These are phyloP conservation scores for Verticillium longisporum DNA, from an alignment of 2,329 filamentous ascomycete genomes.

Conservation along the genomic window DNA sequence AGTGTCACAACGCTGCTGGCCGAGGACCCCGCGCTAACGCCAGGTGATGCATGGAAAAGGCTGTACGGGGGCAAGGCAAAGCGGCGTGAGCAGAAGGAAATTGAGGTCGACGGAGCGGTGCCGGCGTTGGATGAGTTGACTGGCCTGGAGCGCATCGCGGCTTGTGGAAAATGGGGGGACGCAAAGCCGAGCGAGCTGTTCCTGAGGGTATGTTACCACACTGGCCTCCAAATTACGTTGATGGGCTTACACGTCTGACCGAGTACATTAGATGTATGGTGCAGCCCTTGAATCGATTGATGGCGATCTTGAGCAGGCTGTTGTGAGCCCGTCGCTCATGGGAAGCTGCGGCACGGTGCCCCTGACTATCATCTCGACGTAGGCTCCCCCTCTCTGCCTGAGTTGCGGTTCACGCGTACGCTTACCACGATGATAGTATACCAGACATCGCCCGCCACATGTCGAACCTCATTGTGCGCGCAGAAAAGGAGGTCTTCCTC, in stretches of 20 bases:
- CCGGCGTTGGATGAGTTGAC: neutral
- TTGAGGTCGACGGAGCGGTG: neutral
- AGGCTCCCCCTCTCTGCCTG: conserved; percentile 10
- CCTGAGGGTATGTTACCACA: conserved; percentile 36
- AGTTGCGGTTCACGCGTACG: neutral
- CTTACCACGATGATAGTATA: conserved; percentile 28
- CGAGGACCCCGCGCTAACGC: neutral
- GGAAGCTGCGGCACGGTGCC: conserved; percentile 55
- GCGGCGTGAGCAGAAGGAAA: neutral
- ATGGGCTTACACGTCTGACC: neutral
- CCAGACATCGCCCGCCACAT: conserved; percentile 69
- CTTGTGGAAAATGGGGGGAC: conserved; percentile 55
- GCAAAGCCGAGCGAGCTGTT: conserved; percentile 61
- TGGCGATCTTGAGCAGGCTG: conserved; percentile 39
- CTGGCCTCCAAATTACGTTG: neutral
- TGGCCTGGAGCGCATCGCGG: neutral
- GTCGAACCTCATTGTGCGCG: conserved; percentile 67
- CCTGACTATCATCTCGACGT: conserved; percentile 60
- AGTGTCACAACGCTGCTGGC: conserved; percentile 2
- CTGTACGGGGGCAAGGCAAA: neutral
- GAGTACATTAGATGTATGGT: conserved; percentile 49
- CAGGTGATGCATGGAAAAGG: conserved; percentile 2
- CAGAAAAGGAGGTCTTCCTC: conserved; percentile 65
- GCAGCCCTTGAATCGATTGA: conserved; percentile 54
- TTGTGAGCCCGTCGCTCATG: conserved; percentile 45